Evolutionary conservation across 2,329 filamentous ascomycete species (phyloP), one percentile per base, ranked within the genome.

Genomic region (Beauveria sp.): DNA sequence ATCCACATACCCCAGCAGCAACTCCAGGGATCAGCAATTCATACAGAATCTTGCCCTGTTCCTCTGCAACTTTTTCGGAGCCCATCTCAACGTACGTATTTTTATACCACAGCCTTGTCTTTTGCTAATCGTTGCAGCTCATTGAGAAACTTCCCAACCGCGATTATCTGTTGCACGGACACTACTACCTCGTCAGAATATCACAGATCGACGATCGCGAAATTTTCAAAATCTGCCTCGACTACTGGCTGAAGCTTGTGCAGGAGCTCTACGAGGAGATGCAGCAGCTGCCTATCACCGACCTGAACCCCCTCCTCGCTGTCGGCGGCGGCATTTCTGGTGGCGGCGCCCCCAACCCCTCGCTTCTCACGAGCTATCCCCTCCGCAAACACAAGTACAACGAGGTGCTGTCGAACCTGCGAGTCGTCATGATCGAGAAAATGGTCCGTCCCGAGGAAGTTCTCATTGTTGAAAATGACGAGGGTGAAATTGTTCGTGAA

Each of bases 401-500:
- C 66, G 92, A 97, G 71, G 89, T 99, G 22, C 79, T 99, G 55
- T 93, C 93, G 10, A 97, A 96, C 73, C 81, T 99, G 61, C 88
- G 94, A 66, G 89, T 93, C 26, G 94, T 99, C 66, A 99, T 99
- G 94, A 97, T 99, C 64, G 94, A 99, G 79, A 97, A 97, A 81
- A 99, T 99, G 94, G 94, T 99, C 37, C 86, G 92, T 48, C 94
- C 94, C 0, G 94, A 99, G 76, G 96, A 99, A 77, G 96, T 99
- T 9, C 76, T 99, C 67, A 96, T 99, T 70, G 94, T 99, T n/a
- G 94, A 99, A 76, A 99, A 99, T 73, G 94, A 99, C 65, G 94
- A 99, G 76, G 94, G 96, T 65, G 94, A 99, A 73, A 99, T 99
- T 68, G 94, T 99, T 34, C 91, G 94, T 68, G 94, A 99, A 71